Conservation (phyloP, 306 rosid genomes). For the Trifolium pratense region DNA sequence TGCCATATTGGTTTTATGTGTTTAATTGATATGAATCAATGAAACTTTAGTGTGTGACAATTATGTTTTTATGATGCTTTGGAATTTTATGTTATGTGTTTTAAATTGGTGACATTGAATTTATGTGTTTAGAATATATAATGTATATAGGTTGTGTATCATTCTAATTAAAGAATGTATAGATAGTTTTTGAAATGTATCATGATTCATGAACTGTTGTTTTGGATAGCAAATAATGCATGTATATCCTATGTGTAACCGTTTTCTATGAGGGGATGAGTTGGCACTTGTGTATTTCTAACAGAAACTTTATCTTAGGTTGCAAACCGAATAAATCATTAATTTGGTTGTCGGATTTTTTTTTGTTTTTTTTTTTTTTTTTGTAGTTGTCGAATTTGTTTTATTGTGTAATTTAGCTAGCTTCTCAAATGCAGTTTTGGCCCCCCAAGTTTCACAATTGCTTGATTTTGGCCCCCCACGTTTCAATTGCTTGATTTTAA, state of each 20-base stretch:
- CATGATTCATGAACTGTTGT: slow-evolving; percentile 3
- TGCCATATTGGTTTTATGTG: slow-evolving; percentile 9
- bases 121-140: not conserved
- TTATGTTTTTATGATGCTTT: not conserved
- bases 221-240: not conserved
- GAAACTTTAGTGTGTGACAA: slow-evolving; percentile 21
- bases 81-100: slow-evolving; percentile 4
- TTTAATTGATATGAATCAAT: not conserved
- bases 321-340: not conserved
- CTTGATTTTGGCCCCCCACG: too few relatives aligned
- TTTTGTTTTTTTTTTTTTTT: too few relatives aligned
- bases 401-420: too few relatives aligned
- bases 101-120: slow-evolving; percentile 23
- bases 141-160: slow-evolving; percentile 18
- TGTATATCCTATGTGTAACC: not conserved
- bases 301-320: slow-evolving; percentile 8
- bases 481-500: too few relatives aligned
- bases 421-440: too few relatives aligned
- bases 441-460: too few relatives aligned
- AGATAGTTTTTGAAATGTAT: not conserved
- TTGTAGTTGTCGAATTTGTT: too few relatives aligned
- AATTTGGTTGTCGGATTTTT: not conserved
- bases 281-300: not conserved
- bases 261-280: not conserved
- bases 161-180: slow-evolving; percentile 35